Base-by-base conservation (phyloP, 2,329 filamentous ascomycete genomes). In the Diaporthe destruens region DNA sequence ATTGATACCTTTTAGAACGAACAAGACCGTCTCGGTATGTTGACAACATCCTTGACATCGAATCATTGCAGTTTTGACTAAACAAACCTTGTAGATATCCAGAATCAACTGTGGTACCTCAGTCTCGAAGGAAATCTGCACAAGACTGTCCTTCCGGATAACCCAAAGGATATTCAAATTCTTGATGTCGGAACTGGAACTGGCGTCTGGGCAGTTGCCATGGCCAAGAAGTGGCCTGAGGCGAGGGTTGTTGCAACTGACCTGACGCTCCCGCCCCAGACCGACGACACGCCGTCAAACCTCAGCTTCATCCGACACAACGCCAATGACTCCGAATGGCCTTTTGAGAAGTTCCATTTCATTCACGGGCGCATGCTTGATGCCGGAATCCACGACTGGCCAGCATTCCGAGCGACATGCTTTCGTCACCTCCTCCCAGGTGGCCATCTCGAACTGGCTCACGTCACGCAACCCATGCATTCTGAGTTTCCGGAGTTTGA, bases 31-130 rank as follows among this genome's bases (percentile, higher is more conserved):
- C 54, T 36, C 7, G 29, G 54, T 56, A n/a, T 36, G 29, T 36
- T 36, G 29, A 36, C 16, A 18, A 56, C 9, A 8, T 36, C 20
- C 12, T 39, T 39, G 36, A 39, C 11, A 23, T 36, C 14, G 9
- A 34, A 11, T 14, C 9, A n/a, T 6, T 23, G 18, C 29, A 11
- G 4, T 2, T 29, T 14, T 36, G 54, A 36, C 54, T 56, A 0
- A 36, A 14, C n/a, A 7, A 23, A n/a, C 32, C 1, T 3, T 36
- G 29, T 55, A 56, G 54, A 56, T n/a, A 56, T 56, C 29, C 32
- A 56, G 54, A 32, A 56, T 56, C 29, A 56, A 36, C 54, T 56
- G 2, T 56, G 54, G 54, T n/a, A n/a, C 34, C 54, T 56, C 29
- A 36, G 54, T 36, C 54, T 56, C 18, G 14, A 36, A n/a, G 54